A percentile compares a stretch with the other conserved stretches of the same genome.
Conservation (phyloP, 2,329 filamentous ascomycete species). For the Botrytis tulipae region DNA sequence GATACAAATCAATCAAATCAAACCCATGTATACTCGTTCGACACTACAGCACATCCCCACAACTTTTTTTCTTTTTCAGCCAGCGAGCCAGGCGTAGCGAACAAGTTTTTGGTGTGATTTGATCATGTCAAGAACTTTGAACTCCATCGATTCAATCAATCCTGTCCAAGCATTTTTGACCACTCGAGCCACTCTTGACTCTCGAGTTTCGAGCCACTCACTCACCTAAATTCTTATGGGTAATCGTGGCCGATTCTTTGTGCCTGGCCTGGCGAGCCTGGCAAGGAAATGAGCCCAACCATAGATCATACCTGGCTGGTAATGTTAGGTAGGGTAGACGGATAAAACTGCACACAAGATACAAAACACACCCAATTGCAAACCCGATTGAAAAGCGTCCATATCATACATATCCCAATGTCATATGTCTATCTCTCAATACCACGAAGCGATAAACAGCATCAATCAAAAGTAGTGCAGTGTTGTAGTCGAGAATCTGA, state of each 20-base stretch:
- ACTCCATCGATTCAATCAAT: neutral
- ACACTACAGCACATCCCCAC: neutral
- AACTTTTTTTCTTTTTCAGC: constrained; percentile 10
- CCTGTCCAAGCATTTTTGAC: neutral
- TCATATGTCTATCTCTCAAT: neutral
- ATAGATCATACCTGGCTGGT: neutral
- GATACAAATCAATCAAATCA: neutral
- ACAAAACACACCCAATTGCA: neutral
- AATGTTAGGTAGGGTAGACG: neutral
- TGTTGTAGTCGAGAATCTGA: neutral
- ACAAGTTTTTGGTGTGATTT: neutral
- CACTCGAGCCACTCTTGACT: neutral
- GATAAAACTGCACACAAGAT: neutral
- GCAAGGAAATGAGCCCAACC: neutral
- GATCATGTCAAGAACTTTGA: neutral
- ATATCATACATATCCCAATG: neutral
- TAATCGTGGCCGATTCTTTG: neutral
- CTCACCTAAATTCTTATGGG: neutral
- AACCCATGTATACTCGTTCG: neutral
- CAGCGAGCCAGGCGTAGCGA: neutral
- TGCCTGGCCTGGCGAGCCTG: neutral
- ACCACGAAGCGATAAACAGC: neutral
- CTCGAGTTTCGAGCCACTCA: neutral
- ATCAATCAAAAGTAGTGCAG: neutral
- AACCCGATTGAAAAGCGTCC: neutral